Evolutionary conservation across 2,329 filamentous ascomycete species (phyloP).

Genomic region (Dendrostoma leiphaemia): DNA sequence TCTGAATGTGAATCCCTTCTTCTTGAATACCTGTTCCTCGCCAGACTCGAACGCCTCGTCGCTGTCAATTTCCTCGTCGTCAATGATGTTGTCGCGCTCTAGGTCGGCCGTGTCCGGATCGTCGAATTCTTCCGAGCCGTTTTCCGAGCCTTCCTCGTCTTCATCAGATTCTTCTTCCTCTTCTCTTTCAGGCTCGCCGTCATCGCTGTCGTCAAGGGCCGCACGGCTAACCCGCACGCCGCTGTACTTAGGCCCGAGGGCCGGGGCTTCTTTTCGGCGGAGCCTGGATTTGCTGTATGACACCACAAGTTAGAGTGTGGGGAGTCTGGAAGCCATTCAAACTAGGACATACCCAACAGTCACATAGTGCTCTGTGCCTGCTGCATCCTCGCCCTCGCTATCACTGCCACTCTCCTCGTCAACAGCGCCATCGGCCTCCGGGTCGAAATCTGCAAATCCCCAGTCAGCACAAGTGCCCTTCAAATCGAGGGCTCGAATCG

Average conservation of each 20-base stretch:
- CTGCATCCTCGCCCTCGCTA: constrained; percentile 48
- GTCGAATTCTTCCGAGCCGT: constrained; percentile 38
- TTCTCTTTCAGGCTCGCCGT: constrained; percentile 44
- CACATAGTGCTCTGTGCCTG: constrained; percentile 84
- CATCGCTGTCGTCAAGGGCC: constrained; percentile 58
- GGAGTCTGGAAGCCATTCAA: neutral
- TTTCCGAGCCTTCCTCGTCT: constrained; percentile 27
- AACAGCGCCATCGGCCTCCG: constrained; percentile 62
- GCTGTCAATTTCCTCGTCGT: constrained; percentile 61
- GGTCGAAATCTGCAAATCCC: constrained; percentile 68
- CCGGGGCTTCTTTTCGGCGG: constrained; percentile 66
- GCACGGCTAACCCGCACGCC: constrained; percentile 73
- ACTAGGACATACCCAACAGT: constrained; percentile 58
- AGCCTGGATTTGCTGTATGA: constrained; percentile 73
- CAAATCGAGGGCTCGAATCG: neutral
- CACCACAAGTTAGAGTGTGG: constrained; percentile 1
- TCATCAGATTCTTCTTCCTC: constrained; percentile 42
- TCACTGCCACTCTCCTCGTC: constrained; percentile 54
- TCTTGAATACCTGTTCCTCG: constrained; percentile 76
- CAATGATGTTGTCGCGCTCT: constrained; percentile 50
- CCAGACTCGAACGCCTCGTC: constrained; percentile 76
- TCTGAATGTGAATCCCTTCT: constrained; percentile 59
- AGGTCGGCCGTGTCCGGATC: constrained; percentile 57
- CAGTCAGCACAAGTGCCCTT: neutral
- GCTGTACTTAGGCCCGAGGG: constrained; percentile 76